Conservation (phyloP, 768 basidiomycete genomes). For the Sistotremastrum suecicum region DNA sequence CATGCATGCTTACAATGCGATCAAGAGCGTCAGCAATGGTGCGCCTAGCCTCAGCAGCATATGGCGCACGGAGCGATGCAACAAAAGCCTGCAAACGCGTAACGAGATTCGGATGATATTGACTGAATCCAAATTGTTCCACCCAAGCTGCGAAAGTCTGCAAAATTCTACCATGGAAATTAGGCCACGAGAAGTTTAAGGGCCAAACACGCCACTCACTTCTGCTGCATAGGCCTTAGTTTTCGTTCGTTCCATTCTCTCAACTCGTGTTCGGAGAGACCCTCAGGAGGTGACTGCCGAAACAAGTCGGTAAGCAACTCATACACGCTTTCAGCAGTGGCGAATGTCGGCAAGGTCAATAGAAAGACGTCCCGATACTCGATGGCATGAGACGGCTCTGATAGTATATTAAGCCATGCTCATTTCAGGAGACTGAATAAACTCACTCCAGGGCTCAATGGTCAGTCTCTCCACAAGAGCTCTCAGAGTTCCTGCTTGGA, state of each 20-base stretch:
- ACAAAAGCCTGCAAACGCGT: constrained; percentile 44
- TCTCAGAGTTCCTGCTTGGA: constrained; percentile 53
- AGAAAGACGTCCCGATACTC: constrained; percentile 54
- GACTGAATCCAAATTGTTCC: constrained; percentile 42
- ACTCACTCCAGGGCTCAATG: constrained; percentile 45
- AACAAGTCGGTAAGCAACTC: constrained; percentile 55
- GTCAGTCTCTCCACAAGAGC: constrained; percentile 65
- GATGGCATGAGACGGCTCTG: constrained; percentile 7
- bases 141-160: constrained; percentile 40
- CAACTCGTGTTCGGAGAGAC: constrained; percentile 35
- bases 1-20: constrained; percentile 30
- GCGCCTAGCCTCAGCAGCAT: no score
- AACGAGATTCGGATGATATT: constrained; percentile 52
- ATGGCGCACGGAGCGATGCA: constrained; percentile 19
- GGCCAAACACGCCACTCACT: constrained; percentile 15
- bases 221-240: constrained; percentile 47
- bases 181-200: background rate
- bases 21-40: constrained; percentile 31
- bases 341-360: constrained; percentile 73
- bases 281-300: constrained; percentile 34
- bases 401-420: background rate
- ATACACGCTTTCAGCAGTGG: constrained; percentile 51
- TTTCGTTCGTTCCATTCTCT: constrained; percentile 54
- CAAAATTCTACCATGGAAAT: constrained; percentile 1
- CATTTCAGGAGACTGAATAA: constrained; percentile 14